Evolutionary conservation across 306 rosid genomes (phyloP).

Genomic region (Benincasa hispida): DNA sequence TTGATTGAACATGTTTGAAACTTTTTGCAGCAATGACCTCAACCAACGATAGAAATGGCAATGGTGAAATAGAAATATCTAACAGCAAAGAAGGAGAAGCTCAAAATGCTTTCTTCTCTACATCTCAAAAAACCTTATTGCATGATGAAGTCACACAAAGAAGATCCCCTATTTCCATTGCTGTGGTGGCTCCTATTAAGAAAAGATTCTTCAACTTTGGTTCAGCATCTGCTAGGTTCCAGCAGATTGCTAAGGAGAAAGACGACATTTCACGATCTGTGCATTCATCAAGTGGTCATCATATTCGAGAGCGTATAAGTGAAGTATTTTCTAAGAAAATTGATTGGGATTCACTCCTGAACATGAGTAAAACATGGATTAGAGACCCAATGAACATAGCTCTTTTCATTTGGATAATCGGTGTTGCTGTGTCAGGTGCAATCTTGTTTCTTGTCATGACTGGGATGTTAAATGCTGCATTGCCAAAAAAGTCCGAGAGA

Average conservation of each 20-base stretch:
- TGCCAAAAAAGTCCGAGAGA: conserved; percentile 55
- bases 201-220: conserved; percentile 42
- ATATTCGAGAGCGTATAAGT: conserved; percentile 33
- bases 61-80: conserved; percentile 41
- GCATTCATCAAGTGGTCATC: conserved; percentile 28
- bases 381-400: conserved; percentile 78
- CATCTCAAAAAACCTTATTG: conserved; percentile 26
- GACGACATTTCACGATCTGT: conserved; percentile 63
- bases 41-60: conserved; percentile 28
- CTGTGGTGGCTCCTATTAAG: conserved; percentile 31
- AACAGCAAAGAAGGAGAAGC: conserved; percentile 26
- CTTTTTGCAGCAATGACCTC: conserved; percentile 32
- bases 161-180: conserved; percentile 17
- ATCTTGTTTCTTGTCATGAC: conserved; percentile 86
- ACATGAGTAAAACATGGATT: conserved; percentile 55
- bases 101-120: conserved; percentile 23
- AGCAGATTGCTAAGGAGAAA: conserved; percentile 34
- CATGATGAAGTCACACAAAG: conserved; percentile 26
- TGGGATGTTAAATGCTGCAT: conserved; percentile 62
- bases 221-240: conserved; percentile 62
- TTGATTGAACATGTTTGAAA: conserved; percentile 1
- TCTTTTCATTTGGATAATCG: conserved; percentile 52
- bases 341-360: conserved; percentile 47
- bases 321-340: conserved; percentile 45
- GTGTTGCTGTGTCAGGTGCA: conserved; percentile 87